Base-by-base conservation (phyloP, 2,329 filamentous ascomycete genomes). In the Fusarium sp. region DNA sequence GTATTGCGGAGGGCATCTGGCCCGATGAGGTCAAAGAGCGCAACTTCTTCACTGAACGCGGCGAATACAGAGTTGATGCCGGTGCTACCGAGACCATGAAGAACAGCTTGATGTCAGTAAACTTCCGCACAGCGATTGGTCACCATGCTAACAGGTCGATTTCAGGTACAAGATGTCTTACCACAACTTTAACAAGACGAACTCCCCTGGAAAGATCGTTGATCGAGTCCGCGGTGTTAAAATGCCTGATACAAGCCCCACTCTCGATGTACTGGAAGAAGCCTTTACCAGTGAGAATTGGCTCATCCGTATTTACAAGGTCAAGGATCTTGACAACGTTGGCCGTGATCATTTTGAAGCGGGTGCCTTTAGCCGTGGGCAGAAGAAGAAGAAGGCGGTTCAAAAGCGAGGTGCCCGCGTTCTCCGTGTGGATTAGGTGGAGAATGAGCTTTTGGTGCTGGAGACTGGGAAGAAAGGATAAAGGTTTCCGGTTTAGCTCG, bases 241-340 rank as follows among this genome's bases (percentile, higher is more conserved):
- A 68, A 86, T 98, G 57, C 97, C 96, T n/a, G 90, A 94, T 18
- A 88, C 95, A 75, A 92, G 94, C 3, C 96, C 96, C 14, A 89
- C 93, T 69, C 91, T 99, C 66, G 94, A 92, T 83, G 96, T 92
- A 9, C 84, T 99, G 51, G 96, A 99, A 82, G 96, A 99, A 85
- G 96, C 96, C 15, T 99, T 97, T 83, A 99, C 97, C 61, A 97
- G 94, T 79, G 96, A 99, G 87, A 99, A 99, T 89, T 99, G 96
- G 96, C 99, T 99, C 83, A 98, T 99, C 81, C 90, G 96, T 73
- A 98, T 99, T 80, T 99, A 98, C 89, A 99, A 99, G 89, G 96
- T 99, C 85, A 99, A 99, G 87, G 95, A 97, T 78, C 91, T 98
- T 67, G 96, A 99, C 86, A 98, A 98, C 82, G 87, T 99, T 74